Conservation (phyloP, 2,329 filamentous ascomycete genomes). For the Albophoma yamanashiensis region DNA sequence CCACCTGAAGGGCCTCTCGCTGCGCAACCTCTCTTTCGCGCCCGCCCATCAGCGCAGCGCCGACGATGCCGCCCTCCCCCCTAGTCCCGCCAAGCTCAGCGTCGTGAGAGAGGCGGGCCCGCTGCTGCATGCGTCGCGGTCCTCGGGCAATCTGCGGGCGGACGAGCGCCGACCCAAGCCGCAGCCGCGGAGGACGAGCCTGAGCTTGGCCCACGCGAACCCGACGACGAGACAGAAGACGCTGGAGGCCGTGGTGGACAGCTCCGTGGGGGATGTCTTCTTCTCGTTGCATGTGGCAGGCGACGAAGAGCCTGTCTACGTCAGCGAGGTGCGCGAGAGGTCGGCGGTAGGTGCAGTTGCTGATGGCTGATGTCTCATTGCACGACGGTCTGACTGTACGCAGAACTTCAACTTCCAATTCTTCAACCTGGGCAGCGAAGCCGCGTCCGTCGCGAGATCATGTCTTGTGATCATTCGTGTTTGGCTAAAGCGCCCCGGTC, state of each 20-base stretch:
- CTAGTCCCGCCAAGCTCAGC: slow-evolving; percentile 56
- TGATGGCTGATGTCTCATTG: neutral
- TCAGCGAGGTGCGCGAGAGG: slow-evolving; percentile 70
- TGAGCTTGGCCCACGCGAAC: slow-evolving; percentile 34
- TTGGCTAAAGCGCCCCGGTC: slow-evolving; percentile 54
- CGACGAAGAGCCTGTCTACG: slow-evolving; percentile 66
- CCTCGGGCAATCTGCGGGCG: slow-evolving; percentile 15
- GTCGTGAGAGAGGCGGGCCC: slow-evolving; percentile 34
- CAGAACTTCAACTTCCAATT: slow-evolving; percentile 80
- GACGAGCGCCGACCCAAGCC: slow-evolving; percentile 6
- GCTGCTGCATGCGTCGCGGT: slow-evolving; percentile 43
- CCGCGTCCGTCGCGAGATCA: slow-evolving; percentile 52
- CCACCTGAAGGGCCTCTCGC: slow-evolving; percentile 75
- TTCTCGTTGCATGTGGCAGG: slow-evolving; percentile 68
- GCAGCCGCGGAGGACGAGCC: slow-evolving; percentile 34
- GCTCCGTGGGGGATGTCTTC: slow-evolving; percentile 74
- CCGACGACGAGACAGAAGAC: slow-evolving; percentile 55
- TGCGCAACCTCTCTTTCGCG: slow-evolving; percentile 73
- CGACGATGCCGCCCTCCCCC: slow-evolving; percentile 67
- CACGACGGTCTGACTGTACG: neutral
- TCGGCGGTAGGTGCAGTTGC: slow-evolving; percentile 45
- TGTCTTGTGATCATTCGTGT: slow-evolving; percentile 58
- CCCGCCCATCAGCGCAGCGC: slow-evolving; percentile 52
- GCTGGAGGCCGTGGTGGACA: slow-evolving; percentile 61
- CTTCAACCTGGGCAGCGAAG: slow-evolving; percentile 62